Percentiles rank a stretch among this genome's conserved stretches.
Conservation (phyloP, 2,329 filamentous ascomycete genomes). For the Lachnellula cervina region DNA sequence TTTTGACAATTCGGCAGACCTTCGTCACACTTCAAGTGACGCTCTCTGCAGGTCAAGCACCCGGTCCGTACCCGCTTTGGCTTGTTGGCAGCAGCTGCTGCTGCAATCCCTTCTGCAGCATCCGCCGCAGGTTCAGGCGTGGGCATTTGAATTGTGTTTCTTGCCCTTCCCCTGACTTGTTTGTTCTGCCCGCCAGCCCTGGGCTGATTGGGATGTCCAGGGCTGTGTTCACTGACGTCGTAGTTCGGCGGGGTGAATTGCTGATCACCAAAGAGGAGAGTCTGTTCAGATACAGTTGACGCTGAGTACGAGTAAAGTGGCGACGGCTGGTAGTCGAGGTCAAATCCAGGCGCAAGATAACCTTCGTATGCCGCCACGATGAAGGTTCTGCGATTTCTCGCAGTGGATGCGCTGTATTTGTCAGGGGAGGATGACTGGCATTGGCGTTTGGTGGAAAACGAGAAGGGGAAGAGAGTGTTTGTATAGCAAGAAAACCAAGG, state of each 20-base stretch:
- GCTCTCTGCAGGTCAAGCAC: conserved; percentile 82
- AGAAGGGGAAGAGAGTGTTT: not conserved
- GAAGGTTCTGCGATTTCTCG: conserved; percentile 28
- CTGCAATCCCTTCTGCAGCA: conserved; percentile 10
- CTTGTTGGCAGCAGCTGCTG: conserved; percentile 41
- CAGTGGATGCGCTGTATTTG: conserved; percentile 17
- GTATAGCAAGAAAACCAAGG: no score
- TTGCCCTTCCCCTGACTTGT: conserved; percentile 12
- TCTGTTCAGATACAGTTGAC: conserved; percentile 27
- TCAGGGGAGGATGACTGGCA: conserved; percentile 16
- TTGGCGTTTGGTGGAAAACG: conserved; percentile 14
- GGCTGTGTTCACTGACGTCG: conserved; percentile 17
- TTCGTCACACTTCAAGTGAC: conserved; percentile 90
- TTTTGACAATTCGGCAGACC: conserved; percentile 61
- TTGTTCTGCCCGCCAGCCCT: conserved; percentile 15
- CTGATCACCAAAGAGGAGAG: conserved; percentile 26
- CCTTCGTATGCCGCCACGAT: conserved; percentile 29
- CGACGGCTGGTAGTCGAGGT: conserved; percentile 26
- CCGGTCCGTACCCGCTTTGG: conserved; percentile 86
- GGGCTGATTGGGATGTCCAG: conserved; percentile 20
- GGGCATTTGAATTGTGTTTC: conserved; percentile 24
- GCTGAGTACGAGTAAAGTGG: conserved; percentile 22
- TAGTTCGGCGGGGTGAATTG: conserved; percentile 24
- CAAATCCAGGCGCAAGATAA: conserved; percentile 26
- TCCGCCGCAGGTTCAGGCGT: conserved; percentile 17